Evolutionary conservation across 176 grass and related monocot genomes (phyloP), one percentile per base, ranked within the genome.

Genomic region (Juncus inflexus): DNA sequence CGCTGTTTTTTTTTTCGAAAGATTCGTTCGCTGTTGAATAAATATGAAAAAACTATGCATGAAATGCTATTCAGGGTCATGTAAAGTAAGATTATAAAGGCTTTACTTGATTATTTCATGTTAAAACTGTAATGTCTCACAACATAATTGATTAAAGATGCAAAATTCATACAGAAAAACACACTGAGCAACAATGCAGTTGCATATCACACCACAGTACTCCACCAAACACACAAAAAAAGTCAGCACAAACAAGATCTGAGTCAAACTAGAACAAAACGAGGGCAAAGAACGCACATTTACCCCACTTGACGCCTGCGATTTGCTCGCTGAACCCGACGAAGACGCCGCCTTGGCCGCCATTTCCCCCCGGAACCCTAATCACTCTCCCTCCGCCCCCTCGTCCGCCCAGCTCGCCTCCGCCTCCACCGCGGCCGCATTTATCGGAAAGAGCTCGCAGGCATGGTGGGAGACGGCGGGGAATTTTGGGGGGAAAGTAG

Each of bases 311-410:
- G 78, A 64, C 43, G 74, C 64, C 42, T 67, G 52, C 12, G 86
- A 90, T 69, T 77, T 80, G 78, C 74, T 66, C 7, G 52, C 81
- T 14, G 81, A 84, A 13, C 66, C 63, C 9, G 77, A 80, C 15
- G 62, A 67, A 16, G 77, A 79, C 3, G 58, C 67, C 41, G 72
- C 62, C 43, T 77, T 74, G 9, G 58, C 73, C 69, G 65, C 58
- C 6, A 65, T 67, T 35, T 69, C 78, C 78, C 77, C 53, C 53
- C 71, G 9, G 69, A 83, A 79, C 84, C 84, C 84, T 82, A 82
- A 67, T 52, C 40, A 3, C 7, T 41, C 13, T 28, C 28, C 35
- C 35, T 6, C 9, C 62, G 19, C 55, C 40, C 55, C 60, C 61
- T 41, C 77, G 57, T 61, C 40, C 70, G 19, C 61, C 42, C 55